Evolutionary conservation across 2,329 filamentous ascomycete genomes (phyloP), one percentile per base, ranked within the genome.

Genomic region (Trichoderma brevicompactum): DNA sequence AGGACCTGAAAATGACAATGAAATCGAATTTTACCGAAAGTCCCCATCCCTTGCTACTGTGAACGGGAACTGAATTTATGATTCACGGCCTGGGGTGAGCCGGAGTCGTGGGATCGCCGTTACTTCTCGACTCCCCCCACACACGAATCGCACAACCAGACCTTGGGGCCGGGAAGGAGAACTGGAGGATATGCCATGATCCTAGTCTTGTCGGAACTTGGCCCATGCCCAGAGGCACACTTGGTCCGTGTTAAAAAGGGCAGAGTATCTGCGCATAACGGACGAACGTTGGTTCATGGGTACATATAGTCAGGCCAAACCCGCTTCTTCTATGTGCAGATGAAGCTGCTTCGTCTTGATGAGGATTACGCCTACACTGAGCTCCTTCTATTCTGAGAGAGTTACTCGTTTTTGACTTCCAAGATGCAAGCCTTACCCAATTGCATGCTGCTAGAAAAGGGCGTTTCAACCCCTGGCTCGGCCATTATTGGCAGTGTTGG

Each of bases 301-400:
- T 62, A 62, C 48, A 53, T 53, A 62, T 53, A 62, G 48, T 10
- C 49, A 38, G 28, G 28, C 23, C 40, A 44, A 50, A 36, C n/a
- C 59, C 59, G 13, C 38, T 46, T 17, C 40, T 36, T 38, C 38
- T 52, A 2, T 7, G 9, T 0, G 3, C 8, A 36, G 12, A 10
- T 36, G 10, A 53, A 36, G n/a, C 23, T 8, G 7, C 48, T 52
- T 15, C 15, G 2, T 34, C 43, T 32, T 43, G 19, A 50, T 34
- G 32, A 23, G 12, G 23, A 34, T 36, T 4, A 2, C 12, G 32
- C 17, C 13, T 12, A 3, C n/a, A 40, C 10, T 3, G 17, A 2
- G 7, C 12, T 5, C 12, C 3, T n/a, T 12, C n/a, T 12, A 32
- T 34, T 19, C 7, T 15, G 46, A 7, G 28, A 10, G 23, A 34